Evolutionary conservation across 192 early-diverging fungal species (phyloP).

Genomic region (Coemansia sp.): DNA sequence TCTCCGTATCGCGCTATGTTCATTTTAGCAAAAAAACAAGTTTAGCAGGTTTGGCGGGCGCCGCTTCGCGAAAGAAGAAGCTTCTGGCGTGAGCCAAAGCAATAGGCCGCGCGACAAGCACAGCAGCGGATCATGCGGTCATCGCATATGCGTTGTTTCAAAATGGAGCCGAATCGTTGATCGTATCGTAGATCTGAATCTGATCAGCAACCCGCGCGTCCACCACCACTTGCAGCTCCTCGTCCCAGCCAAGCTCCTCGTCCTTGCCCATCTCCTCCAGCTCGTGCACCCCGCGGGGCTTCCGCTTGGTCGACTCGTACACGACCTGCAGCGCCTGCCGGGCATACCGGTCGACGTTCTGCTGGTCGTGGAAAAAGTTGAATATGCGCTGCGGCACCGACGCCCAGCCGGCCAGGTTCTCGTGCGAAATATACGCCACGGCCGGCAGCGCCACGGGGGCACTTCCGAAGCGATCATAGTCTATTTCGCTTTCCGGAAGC

Average conservation of each 20-base stretch:
- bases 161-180: constrained; percentile 20
- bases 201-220: constrained; percentile 23
- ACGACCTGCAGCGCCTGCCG: constrained; percentile 50
- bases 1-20: no score
- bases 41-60: no score
- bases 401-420: constrained; percentile 43
- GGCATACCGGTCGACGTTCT: constrained; percentile 49
- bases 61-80: no score
- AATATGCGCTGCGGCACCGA: constrained; percentile 39
- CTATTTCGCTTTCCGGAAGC: constrained; percentile 6
- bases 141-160: not conserved
- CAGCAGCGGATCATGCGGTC: no score
- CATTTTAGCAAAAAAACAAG: no score
- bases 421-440: constrained; percentile 42
- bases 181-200: constrained; percentile 41
- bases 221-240: constrained; percentile 33
- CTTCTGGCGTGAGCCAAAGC: no score
- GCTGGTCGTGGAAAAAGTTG: constrained; percentile 54
- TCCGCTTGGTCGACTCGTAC: constrained; percentile 35
- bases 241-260: constrained; percentile 40
- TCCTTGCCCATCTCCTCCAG: constrained; percentile 32
- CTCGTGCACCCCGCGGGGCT: constrained; percentile 23
- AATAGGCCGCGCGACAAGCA: no score
- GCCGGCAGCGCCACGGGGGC: constrained; percentile 25
- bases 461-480: constrained; percentile 43